A percentile compares a stretch with the other conserved stretches of the same genome.
Conservation (phyloP, 2,329 filamentous ascomycete genomes). For the Helotiales sp. region DNA sequence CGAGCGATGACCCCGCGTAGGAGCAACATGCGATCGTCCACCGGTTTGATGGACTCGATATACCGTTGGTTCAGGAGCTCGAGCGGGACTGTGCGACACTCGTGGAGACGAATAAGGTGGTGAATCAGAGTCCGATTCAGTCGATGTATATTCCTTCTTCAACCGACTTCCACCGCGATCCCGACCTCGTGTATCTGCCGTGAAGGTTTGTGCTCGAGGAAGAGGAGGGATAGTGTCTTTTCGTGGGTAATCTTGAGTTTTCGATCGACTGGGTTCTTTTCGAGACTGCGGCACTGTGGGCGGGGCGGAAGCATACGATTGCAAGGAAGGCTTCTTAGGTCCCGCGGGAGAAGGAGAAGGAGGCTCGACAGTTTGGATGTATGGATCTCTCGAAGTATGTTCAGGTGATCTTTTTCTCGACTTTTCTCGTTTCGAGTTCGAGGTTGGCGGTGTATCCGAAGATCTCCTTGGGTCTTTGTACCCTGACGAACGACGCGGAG, state of each 20-base stretch:
- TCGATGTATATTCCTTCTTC: conserved; percentile 21
- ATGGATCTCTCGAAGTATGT: conserved; percentile 12
- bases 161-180: conserved; percentile 24
- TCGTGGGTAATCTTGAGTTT: conserved; percentile 31
- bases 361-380: conserved; percentile 32
- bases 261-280: conserved; percentile 31
- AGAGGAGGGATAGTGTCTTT: conserved; percentile 29
- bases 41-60: conserved; percentile 30
- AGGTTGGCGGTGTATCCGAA: conserved; percentile 26
- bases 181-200: conserved; percentile 20
- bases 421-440: conserved; percentile 22
- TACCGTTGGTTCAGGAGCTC: conserved; percentile 19
- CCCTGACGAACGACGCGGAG: conserved; percentile 32
- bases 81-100: conserved; percentile 21
- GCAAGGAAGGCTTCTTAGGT: conserved; percentile 29
- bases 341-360: conserved; percentile 26
- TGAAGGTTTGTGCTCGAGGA: conserved; percentile 31
- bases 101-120: conserved; percentile 16
- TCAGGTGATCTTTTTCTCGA: conserved; percentile 22
- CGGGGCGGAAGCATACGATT: conserved; percentile 32
- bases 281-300: conserved; percentile 18
- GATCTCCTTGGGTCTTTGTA: conserved; percentile 28
- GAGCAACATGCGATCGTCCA: conserved; percentile 22
- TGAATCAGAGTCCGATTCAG: conserved; percentile 23
- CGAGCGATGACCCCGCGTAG: conserved; percentile 9